Percentiles rank a stretch among this genome's conserved stretches.
Conservation (phyloP, 176 grass and related monocot species). For the Juncus inflexus region DNA sequence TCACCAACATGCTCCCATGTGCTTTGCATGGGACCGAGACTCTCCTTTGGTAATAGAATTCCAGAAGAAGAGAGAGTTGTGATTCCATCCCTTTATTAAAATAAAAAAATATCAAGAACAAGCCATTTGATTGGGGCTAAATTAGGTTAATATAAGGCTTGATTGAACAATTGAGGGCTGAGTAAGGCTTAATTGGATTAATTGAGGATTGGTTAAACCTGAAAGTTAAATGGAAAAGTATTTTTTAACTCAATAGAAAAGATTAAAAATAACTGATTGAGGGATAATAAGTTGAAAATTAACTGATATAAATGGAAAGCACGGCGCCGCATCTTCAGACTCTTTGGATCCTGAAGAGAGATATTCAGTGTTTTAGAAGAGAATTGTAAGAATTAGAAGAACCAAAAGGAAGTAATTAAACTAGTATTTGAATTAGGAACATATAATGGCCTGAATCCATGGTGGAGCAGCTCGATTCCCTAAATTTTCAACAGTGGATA, state of each 20-base stretch:
- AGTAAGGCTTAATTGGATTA: neutral
- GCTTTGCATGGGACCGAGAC: slow-evolving; percentile 36
- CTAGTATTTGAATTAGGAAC: neutral
- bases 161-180: neutral
- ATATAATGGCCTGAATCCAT: neutral
- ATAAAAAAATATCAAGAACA: slow-evolving; percentile 18
- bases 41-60: slow-evolving; percentile 52
- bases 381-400: neutral
- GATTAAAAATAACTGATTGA: neutral
- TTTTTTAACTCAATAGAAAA: slow-evolving; percentile 3
- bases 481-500: neutral
- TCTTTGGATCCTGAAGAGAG: slow-evolving; percentile 71
- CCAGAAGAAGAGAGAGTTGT: slow-evolving; percentile 85
- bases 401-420: neutral
- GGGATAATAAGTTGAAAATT: neutral
- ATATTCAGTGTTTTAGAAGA: slow-evolving; percentile 23
- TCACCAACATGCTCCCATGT: slow-evolving; percentile 43
- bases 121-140: neutral
- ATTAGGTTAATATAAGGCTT: slow-evolving; percentile 4
- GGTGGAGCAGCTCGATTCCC: neutral
- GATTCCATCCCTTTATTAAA: slow-evolving; percentile 55
- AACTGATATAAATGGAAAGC: slow-evolving; percentile 90
- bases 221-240: neutral
- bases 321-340: slow-evolving; percentile 80
- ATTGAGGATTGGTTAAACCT: neutral